Evolutionary conservation across 257 asterid species (phyloP), one percentile per base, ranked within the genome.

Genomic region (Perilla frutescens): DNA sequence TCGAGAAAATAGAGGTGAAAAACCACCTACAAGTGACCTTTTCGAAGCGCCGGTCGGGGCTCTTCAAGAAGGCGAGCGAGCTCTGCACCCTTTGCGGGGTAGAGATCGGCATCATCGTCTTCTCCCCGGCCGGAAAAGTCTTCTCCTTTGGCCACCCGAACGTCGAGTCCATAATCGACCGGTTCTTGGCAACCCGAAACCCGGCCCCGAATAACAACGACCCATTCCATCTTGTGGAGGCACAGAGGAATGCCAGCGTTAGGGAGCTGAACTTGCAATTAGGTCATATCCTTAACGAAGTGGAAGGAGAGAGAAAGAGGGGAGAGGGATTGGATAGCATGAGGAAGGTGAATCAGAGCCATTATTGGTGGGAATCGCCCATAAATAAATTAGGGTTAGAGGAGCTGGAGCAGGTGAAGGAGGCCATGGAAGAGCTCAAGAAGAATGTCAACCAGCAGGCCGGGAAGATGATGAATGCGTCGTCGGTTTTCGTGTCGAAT

Each of bases 121-220:
- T 91, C 77, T 88, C 96, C 8, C 96, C 97, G 0, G 96, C 96
- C 0, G 94, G 95, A 8, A 91, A 90, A 40, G 93, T 84, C 2
- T 91, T 90, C 76, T 88, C 96, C 4, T 92, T 88, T 37, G 97
- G 96, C 29, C 90, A 90, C 79, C 96, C 93, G 0, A 81, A 77
- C 15, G 87, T 92, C 0, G 96, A 85, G 48, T 77, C 86, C n/a
- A 80, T 90, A 0, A 55, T 83, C 10, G 88, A 90, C 47, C 70
- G 85, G 14, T 85, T 81, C 80, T 11, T 91, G 5, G 79, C 6
- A 79, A 44, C 70, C 72, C 80, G 26, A 20, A 20, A 20, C 26
- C 26, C 26, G 26, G 1, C 31, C 13, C 76, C 71, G 9, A 69
- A 36, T 2, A 40, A 31, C 4, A 49, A 50, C 39, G 78, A 63